phyloP scores from a whole-genome alignment of 768 basidiomycete genomes.

The Suillus weaverae region DNA sequence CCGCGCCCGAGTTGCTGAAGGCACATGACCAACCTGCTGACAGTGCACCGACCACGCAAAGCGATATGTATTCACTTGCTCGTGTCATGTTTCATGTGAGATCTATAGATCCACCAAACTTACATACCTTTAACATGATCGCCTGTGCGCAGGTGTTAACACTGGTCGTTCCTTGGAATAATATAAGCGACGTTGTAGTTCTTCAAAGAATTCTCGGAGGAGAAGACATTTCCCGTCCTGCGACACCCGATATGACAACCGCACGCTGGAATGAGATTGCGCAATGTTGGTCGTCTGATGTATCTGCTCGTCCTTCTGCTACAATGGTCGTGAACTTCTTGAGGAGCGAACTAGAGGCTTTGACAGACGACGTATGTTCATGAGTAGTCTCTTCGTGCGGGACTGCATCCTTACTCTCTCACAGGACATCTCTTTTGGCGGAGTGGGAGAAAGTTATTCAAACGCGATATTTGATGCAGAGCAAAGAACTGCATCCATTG shows the following conservation, averaged over 20 bases:
- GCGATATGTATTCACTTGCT: too few species aligned
- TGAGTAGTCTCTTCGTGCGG: background rate
- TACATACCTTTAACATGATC: slow-evolving; percentile 37
- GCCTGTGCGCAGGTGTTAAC: slow-evolving; percentile 18
- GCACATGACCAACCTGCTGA: background rate
- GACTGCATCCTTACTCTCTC: background rate
- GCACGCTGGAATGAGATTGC: background rate
- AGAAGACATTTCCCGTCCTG: background rate
- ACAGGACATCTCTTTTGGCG: background rate
- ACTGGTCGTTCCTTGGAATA: background rate
- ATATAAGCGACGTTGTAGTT: background rate
- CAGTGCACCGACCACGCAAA: too few species aligned
- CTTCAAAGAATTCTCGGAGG: background rate
- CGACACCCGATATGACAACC: background rate
- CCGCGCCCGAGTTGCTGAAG: too few species aligned
- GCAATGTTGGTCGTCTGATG: background rate
- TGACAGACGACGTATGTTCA: background rate
- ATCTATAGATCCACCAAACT: background rate
- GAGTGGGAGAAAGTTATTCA: background rate
- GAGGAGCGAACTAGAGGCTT: background rate
- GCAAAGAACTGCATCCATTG: background rate
- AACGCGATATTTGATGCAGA: background rate
- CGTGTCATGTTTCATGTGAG: too few species aligned
- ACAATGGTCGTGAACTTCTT: background rate
- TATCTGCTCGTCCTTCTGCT: background rate